These are phyloP conservation scores for Kodamaea plutei DNA, from an alignment of 1,139 yeast species.

Conservation along the genomic window DNA sequence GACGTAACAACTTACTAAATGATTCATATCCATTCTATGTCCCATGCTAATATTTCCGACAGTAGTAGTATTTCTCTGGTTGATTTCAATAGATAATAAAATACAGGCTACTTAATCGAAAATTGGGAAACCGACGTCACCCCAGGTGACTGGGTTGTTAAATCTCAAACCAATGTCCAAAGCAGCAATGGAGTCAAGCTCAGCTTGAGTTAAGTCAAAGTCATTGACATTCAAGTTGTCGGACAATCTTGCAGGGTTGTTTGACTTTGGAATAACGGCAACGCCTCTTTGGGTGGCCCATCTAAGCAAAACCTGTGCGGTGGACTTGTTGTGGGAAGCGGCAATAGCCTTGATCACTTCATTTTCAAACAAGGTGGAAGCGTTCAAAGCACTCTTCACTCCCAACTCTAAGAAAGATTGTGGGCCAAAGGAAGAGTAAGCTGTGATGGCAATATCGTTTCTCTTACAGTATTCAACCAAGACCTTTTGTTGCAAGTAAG, in stretches of 20 bases:
- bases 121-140: constrained; percentile 42
- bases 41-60: too few relatives aligned
- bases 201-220: constrained; percentile 51
- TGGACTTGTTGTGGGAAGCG: constrained; percentile 42
- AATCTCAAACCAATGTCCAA: constrained; percentile 72
- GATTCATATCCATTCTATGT: too few relatives aligned
- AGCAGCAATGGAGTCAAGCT: constrained; percentile 47
- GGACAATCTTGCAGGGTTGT: constrained; percentile 54
- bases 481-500: constrained; percentile 67
- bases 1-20: too few relatives aligned
- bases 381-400: constrained; percentile 47
- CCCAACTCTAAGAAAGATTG: constrained; percentile 63
- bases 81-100: too few relatives aligned
- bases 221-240: constrained; percentile 55
- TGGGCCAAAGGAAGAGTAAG: constrained; percentile 84
- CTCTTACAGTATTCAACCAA: constrained; percentile 61
- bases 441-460: constrained; percentile 67
- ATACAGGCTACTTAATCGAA: constrained; percentile 24
- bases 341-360: constrained; percentile 53
- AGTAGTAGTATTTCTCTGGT: too few relatives aligned
- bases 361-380: constrained; percentile 55
- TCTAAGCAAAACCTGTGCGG: constrained; percentile 67
- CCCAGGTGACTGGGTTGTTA: constrained; percentile 85
- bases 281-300: constrained; percentile 78
- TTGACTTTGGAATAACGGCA: constrained; percentile 74